phyloP scores from a whole-genome alignment of 116 monocot genomes.

The Thalassia testudinum region DNA sequence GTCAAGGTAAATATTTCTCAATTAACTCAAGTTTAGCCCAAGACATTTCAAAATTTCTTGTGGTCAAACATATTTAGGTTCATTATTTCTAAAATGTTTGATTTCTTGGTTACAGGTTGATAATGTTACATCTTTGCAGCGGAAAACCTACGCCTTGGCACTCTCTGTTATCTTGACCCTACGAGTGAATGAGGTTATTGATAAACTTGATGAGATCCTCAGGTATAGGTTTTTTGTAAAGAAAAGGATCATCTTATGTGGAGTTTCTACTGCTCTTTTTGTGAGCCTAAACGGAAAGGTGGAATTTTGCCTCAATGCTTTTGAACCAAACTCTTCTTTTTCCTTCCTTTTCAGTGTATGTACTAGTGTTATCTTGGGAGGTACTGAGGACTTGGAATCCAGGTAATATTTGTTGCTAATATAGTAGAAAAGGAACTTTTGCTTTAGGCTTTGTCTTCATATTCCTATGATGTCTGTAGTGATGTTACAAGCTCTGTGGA shows the following conservation, averaged over 20 bases:
- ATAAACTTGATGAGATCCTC: conserved; percentile 87
- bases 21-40: too few relatives aligned
- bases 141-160: conserved; percentile 71
- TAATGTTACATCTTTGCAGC: conserved; percentile 43
- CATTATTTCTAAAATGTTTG: conserved; percentile 4
- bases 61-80: too few relatives aligned
- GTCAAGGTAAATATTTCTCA: too few relatives aligned
- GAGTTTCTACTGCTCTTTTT: not conserved
- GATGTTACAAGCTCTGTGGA: conserved; percentile 42
- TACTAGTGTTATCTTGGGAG: conserved; percentile 73
- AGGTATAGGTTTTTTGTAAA: conserved; percentile 44
- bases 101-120: conserved; percentile 36
- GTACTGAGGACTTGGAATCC: conserved; percentile 48
- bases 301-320: not conserved
- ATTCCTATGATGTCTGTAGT: conserved; percentile 4
- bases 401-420: conserved; percentile 18
- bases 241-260: too few relatives aligned
- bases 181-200: conserved; percentile 74
- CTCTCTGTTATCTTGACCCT: conserved; percentile 79
- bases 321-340: not conserved
- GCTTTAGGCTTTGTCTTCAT: too few relatives aligned
- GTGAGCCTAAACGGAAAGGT: too few relatives aligned
- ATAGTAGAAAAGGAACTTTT: too few relatives aligned
- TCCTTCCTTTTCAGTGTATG: conserved; percentile 49
- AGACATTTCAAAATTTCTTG: too few relatives aligned